Conservation (phyloP, 75 land plant genomes). For the Pinus taeda region DNA sequence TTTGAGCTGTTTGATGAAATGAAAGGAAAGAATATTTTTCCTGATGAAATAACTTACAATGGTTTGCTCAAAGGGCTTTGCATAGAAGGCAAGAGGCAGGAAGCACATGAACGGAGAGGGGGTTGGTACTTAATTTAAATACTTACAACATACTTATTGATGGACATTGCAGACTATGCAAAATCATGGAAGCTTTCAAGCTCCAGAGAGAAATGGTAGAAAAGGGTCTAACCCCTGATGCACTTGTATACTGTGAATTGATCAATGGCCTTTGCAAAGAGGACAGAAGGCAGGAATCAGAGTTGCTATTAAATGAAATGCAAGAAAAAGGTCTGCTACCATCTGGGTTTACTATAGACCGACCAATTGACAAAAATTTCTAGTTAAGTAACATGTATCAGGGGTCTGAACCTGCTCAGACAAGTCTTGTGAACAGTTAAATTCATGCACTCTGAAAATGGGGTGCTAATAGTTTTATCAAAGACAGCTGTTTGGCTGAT, state of each 20-base stretch:
- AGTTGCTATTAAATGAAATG: constrained; percentile 40
- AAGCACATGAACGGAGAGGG: constrained; percentile 32
- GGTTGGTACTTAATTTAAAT: constrained; percentile 21
- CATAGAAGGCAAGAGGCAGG: constrained; percentile 36
- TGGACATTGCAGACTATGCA: constrained; percentile 33
- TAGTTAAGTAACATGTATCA: constrained; percentile 26
- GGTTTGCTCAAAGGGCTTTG: constrained; percentile 38
- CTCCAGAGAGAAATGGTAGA: constrained; percentile 49
- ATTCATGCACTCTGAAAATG: neutral
- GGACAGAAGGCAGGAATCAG: constrained; percentile 23
- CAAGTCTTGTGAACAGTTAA: neutral
- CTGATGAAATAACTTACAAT: constrained; percentile 52
- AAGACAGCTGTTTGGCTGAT: constrained; percentile 5
- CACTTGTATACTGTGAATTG: constrained; percentile 29
- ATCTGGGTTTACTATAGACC: constrained; percentile 33
- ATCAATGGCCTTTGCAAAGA: constrained; percentile 33
- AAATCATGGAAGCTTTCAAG: constrained; percentile 31
- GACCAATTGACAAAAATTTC: constrained; percentile 46
- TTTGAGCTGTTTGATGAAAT: constrained; percentile 41
- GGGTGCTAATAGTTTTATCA: neutral
- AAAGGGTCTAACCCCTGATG: constrained; percentile 32
- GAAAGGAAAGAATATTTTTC: constrained; percentile 35
- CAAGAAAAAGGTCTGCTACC: constrained; percentile 26
- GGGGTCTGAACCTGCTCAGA: neutral
- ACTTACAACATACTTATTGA: constrained; percentile 44